Evolutionary conservation across 2,329 filamentous ascomycete species (phyloP).

Genomic region (Xylaria sp.): DNA sequence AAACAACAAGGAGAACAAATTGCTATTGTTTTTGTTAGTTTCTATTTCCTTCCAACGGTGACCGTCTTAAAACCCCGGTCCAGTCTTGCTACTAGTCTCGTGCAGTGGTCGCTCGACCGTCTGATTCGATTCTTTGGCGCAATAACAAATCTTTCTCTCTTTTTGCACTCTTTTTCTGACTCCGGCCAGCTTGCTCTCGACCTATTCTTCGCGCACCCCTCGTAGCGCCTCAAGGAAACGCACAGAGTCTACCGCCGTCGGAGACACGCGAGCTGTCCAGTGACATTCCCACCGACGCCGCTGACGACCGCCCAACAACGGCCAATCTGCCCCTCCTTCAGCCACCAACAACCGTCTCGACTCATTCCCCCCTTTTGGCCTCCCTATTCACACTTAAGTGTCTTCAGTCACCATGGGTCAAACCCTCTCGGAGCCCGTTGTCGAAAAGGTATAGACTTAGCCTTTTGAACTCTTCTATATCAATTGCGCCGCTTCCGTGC

Average conservation of each 20-base stretch:
- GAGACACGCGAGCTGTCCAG: constrained; percentile 35
- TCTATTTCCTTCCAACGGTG: constrained; percentile 27
- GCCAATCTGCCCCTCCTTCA: constrained; percentile 40
- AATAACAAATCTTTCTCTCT: constrained; percentile 23
- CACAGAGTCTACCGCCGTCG: constrained; percentile 9
- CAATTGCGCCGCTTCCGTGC: constrained; percentile 41
- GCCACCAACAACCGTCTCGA: constrained; percentile 44
- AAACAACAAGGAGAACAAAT: constrained; percentile 13
- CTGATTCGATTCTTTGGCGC: constrained; percentile 32
- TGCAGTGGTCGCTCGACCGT: constrained; percentile 32
- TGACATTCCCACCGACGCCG: constrained; percentile 42
- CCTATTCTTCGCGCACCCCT: constrained; percentile 22
- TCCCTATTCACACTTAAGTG: constrained; percentile 40
- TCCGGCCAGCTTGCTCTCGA: constrained; percentile 13
- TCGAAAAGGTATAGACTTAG: constrained; percentile 87
- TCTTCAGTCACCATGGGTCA: constrained; percentile 81
- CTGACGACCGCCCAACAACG: constrained; percentile 33
- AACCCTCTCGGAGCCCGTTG: constrained; percentile 97
- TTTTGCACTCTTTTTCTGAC: constrained; percentile 22
- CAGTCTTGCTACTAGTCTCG: constrained; percentile 26
- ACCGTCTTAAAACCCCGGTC: constrained; percentile 19
- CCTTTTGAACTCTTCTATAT: constrained; percentile 31
- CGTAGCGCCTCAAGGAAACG: constrained; percentile 2
- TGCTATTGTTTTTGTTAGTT: constrained; percentile 25
- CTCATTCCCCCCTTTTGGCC: constrained; percentile 41